Conservation (phyloP, 2,329 filamentous ascomycete genomes). For the Phialophora tarda region DNA sequence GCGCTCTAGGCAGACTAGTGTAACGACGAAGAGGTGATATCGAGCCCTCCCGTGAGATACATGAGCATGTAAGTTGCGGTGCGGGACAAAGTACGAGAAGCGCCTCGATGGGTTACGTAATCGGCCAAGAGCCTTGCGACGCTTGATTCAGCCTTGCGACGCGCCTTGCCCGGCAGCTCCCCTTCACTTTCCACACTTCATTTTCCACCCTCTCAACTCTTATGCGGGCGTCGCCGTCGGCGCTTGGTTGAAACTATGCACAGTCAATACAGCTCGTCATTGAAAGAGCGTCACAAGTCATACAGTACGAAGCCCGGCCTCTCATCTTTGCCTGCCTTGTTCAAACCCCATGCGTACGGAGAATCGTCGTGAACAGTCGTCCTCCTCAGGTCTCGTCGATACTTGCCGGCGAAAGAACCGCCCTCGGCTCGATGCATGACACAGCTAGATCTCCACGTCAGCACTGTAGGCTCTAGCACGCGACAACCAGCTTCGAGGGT, state of each 20-base stretch:
- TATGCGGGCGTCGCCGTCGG: constrained; percentile 6
- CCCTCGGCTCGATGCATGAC: constrained; percentile 60
- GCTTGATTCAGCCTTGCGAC: constrained; percentile 12
- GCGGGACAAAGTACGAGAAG: constrained; percentile 10
- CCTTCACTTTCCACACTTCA: background rate
- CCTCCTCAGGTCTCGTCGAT: constrained; percentile 60
- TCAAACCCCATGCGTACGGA: constrained; percentile 53
- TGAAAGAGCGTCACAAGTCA: constrained; percentile 16
- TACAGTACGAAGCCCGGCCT: constrained; percentile 41
- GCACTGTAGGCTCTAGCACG: background rate
- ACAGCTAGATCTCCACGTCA: constrained; percentile 43
- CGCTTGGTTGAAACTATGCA: constrained; percentile 11
- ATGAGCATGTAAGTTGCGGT: background rate
- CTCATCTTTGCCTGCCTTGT: constrained; percentile 42
- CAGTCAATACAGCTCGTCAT: constrained; percentile 8
- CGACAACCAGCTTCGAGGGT: background rate
- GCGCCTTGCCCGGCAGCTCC: background rate
- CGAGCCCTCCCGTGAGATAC: background rate
- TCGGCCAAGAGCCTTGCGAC: constrained; percentile 2
- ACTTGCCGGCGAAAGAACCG: constrained; percentile 57
- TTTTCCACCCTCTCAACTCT: background rate
- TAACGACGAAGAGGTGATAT: background rate
- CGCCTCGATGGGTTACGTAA: constrained; percentile 12
- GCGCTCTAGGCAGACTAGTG: background rate
- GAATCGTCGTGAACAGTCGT: constrained; percentile 62